Evolutionary conservation across 2,329 filamentous ascomycete genomes (phyloP).

Genomic region (Cercospora sojina): DNA sequence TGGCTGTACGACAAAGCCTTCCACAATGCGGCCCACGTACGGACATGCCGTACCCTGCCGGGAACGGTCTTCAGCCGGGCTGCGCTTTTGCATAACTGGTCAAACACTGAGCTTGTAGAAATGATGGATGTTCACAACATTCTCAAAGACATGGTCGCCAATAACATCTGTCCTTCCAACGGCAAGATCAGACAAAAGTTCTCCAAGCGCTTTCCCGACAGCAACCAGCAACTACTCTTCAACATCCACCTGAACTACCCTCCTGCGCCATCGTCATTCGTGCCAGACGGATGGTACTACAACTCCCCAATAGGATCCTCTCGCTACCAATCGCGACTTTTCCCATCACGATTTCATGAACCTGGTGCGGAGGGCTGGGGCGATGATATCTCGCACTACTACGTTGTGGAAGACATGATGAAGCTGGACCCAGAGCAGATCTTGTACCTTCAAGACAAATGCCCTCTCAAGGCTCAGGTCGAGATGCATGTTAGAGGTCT

Average conservation of each 20-base stretch:
- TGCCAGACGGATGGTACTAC: conserved; percentile 42
- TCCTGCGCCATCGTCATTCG: conserved; percentile 33
- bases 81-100: conserved; percentile 60
- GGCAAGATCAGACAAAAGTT: conserved; percentile 60
- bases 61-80: conserved; percentile 53
- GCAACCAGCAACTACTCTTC: conserved; percentile 52
- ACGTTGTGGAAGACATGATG: conserved; percentile 63
- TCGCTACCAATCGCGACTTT: conserved; percentile 49
- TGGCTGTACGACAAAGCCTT: conserved; percentile 62
- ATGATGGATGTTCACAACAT: conserved; percentile 58
- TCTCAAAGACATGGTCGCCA: conserved; percentile 57
- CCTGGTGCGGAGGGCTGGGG: conserved; percentile 62
- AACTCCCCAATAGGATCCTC: conserved; percentile 37
- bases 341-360: conserved; percentile 51
- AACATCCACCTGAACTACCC: conserved; percentile 43
- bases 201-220: conserved; percentile 55
- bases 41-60: conserved; percentile 50
- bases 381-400: conserved; percentile 63
- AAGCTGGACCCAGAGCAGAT: conserved; percentile 62
- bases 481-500: conserved; percentile 53
- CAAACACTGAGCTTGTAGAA: conserved; percentile 55
- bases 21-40: conserved; percentile 53
- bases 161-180: conserved; percentile 62
- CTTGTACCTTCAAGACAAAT: conserved; percentile 57
- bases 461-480: conserved; percentile 57